Evolutionary conservation across 805 yeast genomes (phyloP), one percentile per base, ranked within the genome.

Genomic region (Blastobotrys muscicola): DNA sequence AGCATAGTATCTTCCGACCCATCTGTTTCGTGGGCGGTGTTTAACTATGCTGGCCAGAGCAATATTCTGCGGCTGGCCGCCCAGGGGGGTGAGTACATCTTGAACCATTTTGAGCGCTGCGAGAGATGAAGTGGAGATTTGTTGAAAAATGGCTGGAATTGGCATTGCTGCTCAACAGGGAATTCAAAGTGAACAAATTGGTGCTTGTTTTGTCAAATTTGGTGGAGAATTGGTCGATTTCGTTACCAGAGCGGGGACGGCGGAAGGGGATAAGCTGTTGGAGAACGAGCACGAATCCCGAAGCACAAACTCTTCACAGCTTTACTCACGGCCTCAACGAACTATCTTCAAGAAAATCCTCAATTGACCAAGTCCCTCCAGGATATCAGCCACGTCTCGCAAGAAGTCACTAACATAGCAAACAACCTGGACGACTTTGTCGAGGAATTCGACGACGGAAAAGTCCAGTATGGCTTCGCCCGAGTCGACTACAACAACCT

Each of bases 401-500:
- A n/a, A n/a, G n/a, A n/a, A n/a, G 36, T 20, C 29, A 53, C 68
- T 4, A 92, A 90, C 38, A 11, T 12, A 38, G 42, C 42, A 11
- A 85, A 82, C 12, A 79, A 74, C 44, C 78, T 92, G 54, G 70
- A 70, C 35, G 95, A 85, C 45, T 86, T 92, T 58, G 78, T 85
- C 33, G 78, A 75, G 32, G 76, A 83, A 49, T 90, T 92, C 60
- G 82, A 80, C 53, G 97, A 90, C 52, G 83, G 94, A 2, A 76
- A 78, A 46, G 85, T 89, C 47, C 95, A 89, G 67, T 92, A 81
- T 56, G 98, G 97, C 34, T 71, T 92, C 46, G 83, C 85, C 34
- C 76, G 95, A 43, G 85, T 90, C 38, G 77, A 79, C 45, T 94
- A 90, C 45, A 90, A 90, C 44, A 94, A 92, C n/a, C 89, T 92